phyloP scores from a whole-genome alignment of 495 filamentous ascomycete species.

The Aspergillus sparsus region DNA sequence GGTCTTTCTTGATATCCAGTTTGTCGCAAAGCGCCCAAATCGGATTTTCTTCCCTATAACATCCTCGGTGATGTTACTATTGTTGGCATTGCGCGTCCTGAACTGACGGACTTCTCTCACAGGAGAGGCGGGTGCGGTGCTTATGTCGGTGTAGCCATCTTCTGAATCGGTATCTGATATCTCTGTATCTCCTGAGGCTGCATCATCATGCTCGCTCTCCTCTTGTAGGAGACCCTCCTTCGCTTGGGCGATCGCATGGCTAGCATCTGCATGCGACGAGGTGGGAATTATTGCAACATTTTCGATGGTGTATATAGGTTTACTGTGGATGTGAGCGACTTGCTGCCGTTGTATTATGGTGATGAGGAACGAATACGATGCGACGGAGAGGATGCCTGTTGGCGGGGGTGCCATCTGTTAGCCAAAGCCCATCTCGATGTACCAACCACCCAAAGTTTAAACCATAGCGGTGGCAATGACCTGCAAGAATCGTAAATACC shows the following conservation, averaged over 20 bases:
- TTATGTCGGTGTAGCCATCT: slow-evolving; percentile 35
- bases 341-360: slow-evolving; percentile 80
- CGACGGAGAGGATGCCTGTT: slow-evolving; percentile 71
- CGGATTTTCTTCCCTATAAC: slow-evolving; percentile 74
- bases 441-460: not conserved
- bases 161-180: slow-evolving; percentile 41
- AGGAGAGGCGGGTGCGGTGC: slow-evolving; percentile 36
- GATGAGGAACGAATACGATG: slow-evolving; percentile 75
- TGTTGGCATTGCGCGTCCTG: slow-evolving; percentile 33
- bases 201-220: slow-evolving; percentile 29
- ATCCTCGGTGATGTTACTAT: slow-evolving; percentile 72
- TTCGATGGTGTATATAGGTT: slow-evolving; percentile 79
- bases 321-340: slow-evolving; percentile 81
- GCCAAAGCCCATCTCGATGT: slow-evolving; percentile 3
- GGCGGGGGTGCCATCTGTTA: not conserved
- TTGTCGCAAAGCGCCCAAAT: slow-evolving; percentile 84
- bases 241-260: slow-evolving; percentile 65
- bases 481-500: too few relatives aligned
- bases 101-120: slow-evolving; percentile 25
- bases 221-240: slow-evolving; percentile 44
- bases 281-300: slow-evolving; percentile 88
- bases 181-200: slow-evolving; percentile 39
- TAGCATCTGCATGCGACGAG: slow-evolving; percentile 71
- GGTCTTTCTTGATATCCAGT: slow-evolving; percentile 83
- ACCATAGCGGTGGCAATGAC: not conserved